Evolutionary conservation across 2,329 filamentous ascomycete genomes (phyloP), one percentile per base, ranked within the genome.

Genomic region (Colletotrichum tabaci): DNA sequence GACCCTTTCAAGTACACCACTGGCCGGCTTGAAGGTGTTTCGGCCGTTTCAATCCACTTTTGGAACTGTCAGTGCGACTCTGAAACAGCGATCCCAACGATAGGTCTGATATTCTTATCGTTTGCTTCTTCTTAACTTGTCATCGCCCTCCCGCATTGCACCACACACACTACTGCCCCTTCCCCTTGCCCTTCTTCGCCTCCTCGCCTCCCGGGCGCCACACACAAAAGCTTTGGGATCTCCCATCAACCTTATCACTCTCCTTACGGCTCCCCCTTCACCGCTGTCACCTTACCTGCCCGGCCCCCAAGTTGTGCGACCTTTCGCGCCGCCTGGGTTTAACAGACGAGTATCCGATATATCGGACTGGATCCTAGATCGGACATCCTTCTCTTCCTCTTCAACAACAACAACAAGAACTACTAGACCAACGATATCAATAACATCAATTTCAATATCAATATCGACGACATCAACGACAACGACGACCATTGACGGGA

Each of bases 81-180:
- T 80, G 78, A 80, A 81, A 80, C 78, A 79, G 80, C 79, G 80
- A 82, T 83, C 80, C 78, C 77, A 76, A 76, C 73, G 75, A 77
- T 76, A 77, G 76, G 72, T 77, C 76, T 77, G 75, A 76, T 78
- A 74, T 77, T 78, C 77, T 73, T 73, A 77, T 76, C 73, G 69
- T 72, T 69, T 72, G 66, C 66, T 70, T 72, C 70, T 71, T 66
- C 26, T 26, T 30, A 61, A 65, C 70, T 72, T 70, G 55, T 71
- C 70, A 61, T 70, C 49, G 35, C 55, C 30, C 66, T 69, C 66
- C 66, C 71, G 66, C 30, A 30, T 3, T 9, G 30, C 30, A 30
- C 30, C 30, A 30, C 30, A 30, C 30, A 30, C 5, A 6, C 30
- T 65, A 50, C 38, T 71, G 66, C 66, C 70, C 69, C 61, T 66